phyloP scores from a whole-genome alignment of 2,329 filamentous ascomycete species.

The Pseudonectria foliicola region DNA sequence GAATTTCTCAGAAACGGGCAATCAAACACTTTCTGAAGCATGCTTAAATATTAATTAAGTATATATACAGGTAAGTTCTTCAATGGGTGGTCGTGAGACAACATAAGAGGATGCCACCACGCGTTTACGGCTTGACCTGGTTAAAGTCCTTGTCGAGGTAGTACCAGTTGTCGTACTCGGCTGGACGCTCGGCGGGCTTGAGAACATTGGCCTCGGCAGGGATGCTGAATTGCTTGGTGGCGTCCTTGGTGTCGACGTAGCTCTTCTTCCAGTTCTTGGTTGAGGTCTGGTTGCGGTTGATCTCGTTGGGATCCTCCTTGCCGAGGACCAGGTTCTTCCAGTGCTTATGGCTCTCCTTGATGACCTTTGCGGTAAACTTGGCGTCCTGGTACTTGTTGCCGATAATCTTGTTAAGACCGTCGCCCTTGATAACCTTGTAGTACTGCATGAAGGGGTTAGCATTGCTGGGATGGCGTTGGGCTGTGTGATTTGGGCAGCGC shows the following conservation, averaged over 20 bases:
- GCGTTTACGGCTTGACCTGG: constrained; percentile 19
- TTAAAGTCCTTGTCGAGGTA: constrained; percentile 29
- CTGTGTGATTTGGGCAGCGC: constrained; percentile 1
- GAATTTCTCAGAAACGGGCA: too few species aligned
- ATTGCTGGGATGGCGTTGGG: not conserved
- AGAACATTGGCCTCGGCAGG: constrained; percentile 23
- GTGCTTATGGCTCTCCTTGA: constrained; percentile 31
- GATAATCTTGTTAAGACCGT: constrained; percentile 28
- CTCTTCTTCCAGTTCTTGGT: constrained; percentile 23
- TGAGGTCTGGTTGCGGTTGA: constrained; percentile 36
- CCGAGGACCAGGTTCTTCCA: constrained; percentile 34
- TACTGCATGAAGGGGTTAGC: constrained; percentile 20
- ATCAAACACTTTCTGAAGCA: too few species aligned
- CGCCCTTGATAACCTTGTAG: constrained; percentile 33
- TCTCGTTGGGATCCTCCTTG: constrained; percentile 28
- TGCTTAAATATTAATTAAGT: too few species aligned
- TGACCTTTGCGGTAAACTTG: constrained; percentile 22
- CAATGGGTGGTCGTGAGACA: not conserved
- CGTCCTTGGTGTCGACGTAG: constrained; percentile 25
- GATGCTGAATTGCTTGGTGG: constrained; percentile 25
- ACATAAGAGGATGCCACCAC: not conserved
- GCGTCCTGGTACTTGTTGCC: constrained; percentile 30
- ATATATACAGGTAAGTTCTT: too few species aligned
- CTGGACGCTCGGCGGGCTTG: constrained; percentile 23
- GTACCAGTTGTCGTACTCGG: constrained; percentile 30